Evolutionary conservation across 345 rosid genomes (phyloP).

Genomic region (Citrus medica): DNA sequence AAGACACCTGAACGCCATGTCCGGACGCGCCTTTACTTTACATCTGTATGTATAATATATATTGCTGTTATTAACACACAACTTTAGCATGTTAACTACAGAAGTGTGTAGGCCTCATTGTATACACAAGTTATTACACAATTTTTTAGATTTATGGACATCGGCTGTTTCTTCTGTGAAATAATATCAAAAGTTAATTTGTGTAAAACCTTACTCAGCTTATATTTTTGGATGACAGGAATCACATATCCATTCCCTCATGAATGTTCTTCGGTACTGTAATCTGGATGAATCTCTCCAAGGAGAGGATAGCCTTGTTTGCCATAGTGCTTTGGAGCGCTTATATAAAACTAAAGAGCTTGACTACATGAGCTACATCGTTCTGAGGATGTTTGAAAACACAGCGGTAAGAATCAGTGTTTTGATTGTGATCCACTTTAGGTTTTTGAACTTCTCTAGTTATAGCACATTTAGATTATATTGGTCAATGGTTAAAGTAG

Average conservation of each 20-base stretch:
- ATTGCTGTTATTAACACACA: neutral
- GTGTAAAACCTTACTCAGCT: neutral
- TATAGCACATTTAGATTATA: neutral
- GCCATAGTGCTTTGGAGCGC: constrained; percentile 71
- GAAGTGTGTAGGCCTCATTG: neutral
- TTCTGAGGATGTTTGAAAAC: constrained; percentile 91
- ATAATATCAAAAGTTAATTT: neutral
- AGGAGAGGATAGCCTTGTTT: constrained; percentile 89
- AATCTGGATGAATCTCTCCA: constrained; percentile 96
- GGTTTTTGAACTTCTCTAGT: neutral
- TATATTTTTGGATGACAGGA: constrained; percentile 52
- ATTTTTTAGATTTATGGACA: neutral
- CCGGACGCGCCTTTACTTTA: constrained; percentile 96
- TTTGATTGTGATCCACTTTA: neutral
- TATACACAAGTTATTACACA: neutral
- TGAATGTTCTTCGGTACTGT: constrained; percentile 96
- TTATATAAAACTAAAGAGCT: constrained; percentile 86
- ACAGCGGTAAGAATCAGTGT: constrained; percentile 51
- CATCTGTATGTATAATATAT: constrained; percentile 74
- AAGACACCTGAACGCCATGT: constrained; percentile 98
- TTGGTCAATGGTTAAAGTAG: neutral
- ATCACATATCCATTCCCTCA: constrained; percentile 94
- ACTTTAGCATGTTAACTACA: neutral
- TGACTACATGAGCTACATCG: constrained; percentile 98
- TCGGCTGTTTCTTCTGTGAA: constrained; percentile 2